Base-by-base conservation (phyloP, 306 rosid genomes). In the Ceratonia siliqua region DNA sequence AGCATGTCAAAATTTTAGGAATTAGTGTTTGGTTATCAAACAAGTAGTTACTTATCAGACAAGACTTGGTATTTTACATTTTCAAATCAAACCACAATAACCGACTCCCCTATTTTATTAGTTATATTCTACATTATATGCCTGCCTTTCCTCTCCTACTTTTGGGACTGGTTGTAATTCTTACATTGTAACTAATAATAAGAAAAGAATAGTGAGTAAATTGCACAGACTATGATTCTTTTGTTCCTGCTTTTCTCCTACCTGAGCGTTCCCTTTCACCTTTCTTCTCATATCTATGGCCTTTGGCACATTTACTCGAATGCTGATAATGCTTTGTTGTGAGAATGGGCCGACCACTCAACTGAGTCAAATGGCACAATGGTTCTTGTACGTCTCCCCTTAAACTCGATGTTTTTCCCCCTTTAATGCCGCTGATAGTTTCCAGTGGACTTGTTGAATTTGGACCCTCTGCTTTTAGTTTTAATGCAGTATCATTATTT, bases 391-490 rank as follows among this genome's bases (percentile, higher is more conserved):
- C n/a, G 0, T 52, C 28, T 18, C 28, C 28, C 57, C 11, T 53
- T 10, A 3, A 53, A 24, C 6, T 48, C 24, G 0, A n/a, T 48
- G n/a, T 20, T 48, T 17, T 9, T 21, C 21, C 21, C 3, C 11
- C 62, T n/a, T 53, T 20, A 2, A 55, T 24, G 48, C 32, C 70
- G 59, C 28, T 32, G 17, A 55, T 36, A 62, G 21, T 35, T 68
- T 42, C 57, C 74, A 3, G 12, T 41, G 27, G 21, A 76, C 45
- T 32, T 54, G 55, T 70, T 25, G 22, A 53, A 18, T 62, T 81
- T 63, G 5, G 9, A 63, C 21, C 3, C 4, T 22, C 53, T 11
- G 17, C 35, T 38, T 77, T 58, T 39, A 82, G 67, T 76, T 76
- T 72, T 62, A 35, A 24, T 65, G 62, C 42, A 5, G 45, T 64